Conservation (phyloP, 192 early-diverging fungal genomes). For the Dimargaris cristalligena region DNA sequence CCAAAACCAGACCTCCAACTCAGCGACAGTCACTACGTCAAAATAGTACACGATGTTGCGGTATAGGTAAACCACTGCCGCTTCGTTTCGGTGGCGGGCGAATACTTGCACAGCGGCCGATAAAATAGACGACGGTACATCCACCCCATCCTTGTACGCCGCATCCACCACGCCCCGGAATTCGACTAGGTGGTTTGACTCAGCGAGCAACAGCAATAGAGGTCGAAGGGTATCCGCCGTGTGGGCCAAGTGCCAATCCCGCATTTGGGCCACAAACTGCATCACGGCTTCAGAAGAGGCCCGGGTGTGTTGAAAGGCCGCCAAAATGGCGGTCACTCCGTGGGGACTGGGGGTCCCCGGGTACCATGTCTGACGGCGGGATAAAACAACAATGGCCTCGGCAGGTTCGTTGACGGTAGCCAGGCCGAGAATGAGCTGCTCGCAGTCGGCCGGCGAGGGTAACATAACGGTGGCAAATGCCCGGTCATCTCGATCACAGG, state of each 20-base stretch:
- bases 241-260: background rate
- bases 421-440: background rate
- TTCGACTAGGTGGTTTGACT: background rate
- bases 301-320: background rate
- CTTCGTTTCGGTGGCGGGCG: background rate
- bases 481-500: background rate
- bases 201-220: background rate
- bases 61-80: slow-evolving; percentile 1
- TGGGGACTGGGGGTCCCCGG: background rate
- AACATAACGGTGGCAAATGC: background rate
- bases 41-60: background rate
- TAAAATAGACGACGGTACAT: background rate
- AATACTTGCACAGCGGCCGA: background rate
- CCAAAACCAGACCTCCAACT: background rate
- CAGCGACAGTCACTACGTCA: background rate
- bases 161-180: background rate
- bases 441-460: background rate
- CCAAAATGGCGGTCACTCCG: background rate
- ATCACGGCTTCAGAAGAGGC: background rate
- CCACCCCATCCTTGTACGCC: background rate
- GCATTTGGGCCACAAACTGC: background rate
- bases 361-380: background rate
- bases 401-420: background rate
- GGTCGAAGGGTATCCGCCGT: slow-evolving; percentile 1
- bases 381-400: background rate